These are phyloP conservation scores for Fusarium stilboides DNA, from an alignment of 2,329 filamentous ascomycete genomes.

Conservation along the genomic window DNA sequence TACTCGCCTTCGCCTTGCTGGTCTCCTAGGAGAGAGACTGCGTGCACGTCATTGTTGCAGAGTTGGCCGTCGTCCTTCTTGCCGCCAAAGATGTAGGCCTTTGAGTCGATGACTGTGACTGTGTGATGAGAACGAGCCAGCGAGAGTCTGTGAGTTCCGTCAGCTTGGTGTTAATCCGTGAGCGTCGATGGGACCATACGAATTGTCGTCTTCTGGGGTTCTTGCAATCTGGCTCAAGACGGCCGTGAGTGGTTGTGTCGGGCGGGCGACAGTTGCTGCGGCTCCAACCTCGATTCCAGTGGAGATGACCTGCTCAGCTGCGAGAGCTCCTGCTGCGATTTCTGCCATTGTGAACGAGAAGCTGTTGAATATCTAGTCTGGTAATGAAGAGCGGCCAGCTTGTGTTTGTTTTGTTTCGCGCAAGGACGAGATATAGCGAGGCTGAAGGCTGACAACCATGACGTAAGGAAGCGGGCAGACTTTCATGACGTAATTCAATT, in stretches of 20 bases:
- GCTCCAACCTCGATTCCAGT: slow-evolving; percentile 40
- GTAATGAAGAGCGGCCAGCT: neutral
- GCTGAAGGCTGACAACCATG: slow-evolving; percentile 20
- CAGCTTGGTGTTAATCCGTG: fast-evolving
- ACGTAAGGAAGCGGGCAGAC: slow-evolving; percentile 25
- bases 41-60: slow-evolving; percentile 39
- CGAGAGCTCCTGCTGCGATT: slow-evolving; percentile 39
- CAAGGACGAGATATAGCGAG: neutral
- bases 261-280: slow-evolving; percentile 33
- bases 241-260: slow-evolving; percentile 41
- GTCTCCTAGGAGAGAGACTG: slow-evolving; percentile 11
- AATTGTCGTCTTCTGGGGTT: slow-evolving; percentile 25
- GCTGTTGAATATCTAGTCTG: neutral
- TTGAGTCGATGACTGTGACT: slow-evolving; percentile 33
- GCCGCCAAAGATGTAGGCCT: slow-evolving; percentile 42
- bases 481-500: slow-evolving; percentile 16
- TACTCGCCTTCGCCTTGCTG: slow-evolving; percentile 25
- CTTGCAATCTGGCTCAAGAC: slow-evolving; percentile 41
- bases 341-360: slow-evolving; percentile 29
- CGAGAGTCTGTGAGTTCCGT: neutral
- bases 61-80: slow-evolving; percentile 30
- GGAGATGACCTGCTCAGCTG: slow-evolving; percentile 41
- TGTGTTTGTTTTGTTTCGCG: neutral
- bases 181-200: neutral
- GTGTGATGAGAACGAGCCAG: slow-evolving; percentile 39